A percentile compares a stretch with the other conserved stretches of the same genome.
Evolutionary conservation across 2,329 filamentous ascomycete species (phyloP).

Genomic region (Fusarium neocosmosporiellum): DNA sequence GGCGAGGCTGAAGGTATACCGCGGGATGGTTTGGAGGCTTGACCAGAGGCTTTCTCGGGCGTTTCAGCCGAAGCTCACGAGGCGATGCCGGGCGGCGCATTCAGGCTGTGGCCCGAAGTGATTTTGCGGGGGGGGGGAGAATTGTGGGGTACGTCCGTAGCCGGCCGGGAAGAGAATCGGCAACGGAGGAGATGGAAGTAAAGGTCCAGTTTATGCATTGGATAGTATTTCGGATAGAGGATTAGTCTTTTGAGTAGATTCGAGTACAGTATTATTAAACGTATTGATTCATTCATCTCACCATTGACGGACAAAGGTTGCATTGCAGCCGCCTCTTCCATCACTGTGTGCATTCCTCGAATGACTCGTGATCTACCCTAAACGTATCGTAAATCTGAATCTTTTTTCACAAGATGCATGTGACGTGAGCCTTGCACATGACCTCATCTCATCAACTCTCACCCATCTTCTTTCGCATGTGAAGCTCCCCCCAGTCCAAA

Average conservation of each 20-base stretch:
- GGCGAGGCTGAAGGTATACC: slow-evolving; percentile 4
- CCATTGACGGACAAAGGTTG: neutral
- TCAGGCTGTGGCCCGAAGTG: slow-evolving; percentile 28
- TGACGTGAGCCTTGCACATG: slow-evolving; percentile 40
- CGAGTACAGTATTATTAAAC: neutral
- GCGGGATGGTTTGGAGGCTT: slow-evolving; percentile 11
- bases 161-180: slow-evolving; percentile 38
- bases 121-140: slow-evolving; percentile 37
- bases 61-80: slow-evolving; percentile 31
- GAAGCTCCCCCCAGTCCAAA: slow-evolving; percentile 38
- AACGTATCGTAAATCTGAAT: neutral
- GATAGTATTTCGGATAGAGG: neutral
- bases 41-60: slow-evolving; percentile 4
- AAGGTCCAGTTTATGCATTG: neutral
- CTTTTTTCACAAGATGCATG: slow-evolving; percentile 18
- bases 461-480: slow-evolving; percentile 44
- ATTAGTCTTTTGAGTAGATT: neutral
- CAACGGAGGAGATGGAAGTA: slow-evolving; percentile 3
- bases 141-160: slow-evolving; percentile 35
- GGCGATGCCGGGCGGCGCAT: slow-evolving; percentile 9
- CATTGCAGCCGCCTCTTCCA: neutral
- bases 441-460: slow-evolving; percentile 37
- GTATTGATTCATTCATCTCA: neutral
- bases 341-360: neutral
- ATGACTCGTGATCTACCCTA: neutral